These are phyloP conservation scores for Sanguinoderma infundibulare DNA, from an alignment of 1,284 basidiomycete species.

Conservation along the genomic window DNA sequence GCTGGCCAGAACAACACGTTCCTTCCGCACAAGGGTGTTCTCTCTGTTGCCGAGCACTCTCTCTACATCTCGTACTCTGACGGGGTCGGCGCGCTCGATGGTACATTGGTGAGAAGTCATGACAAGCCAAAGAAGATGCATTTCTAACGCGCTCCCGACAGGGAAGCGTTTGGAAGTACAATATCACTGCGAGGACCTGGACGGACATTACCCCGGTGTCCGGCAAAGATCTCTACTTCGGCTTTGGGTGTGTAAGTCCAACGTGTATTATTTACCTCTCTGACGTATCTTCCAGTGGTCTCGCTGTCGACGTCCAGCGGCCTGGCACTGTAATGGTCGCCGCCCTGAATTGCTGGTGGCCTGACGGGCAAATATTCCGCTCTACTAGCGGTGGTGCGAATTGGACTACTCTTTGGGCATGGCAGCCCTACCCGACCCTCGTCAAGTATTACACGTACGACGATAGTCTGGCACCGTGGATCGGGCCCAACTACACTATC, in stretches of 20 bases:
- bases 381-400: constrained; percentile 57
- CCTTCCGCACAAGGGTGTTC: constrained; percentile 67
- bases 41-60: constrained; percentile 58
- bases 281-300: constrained; percentile 53
- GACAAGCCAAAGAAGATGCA: neutral
- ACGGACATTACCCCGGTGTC: constrained; percentile 42
- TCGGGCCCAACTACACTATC: constrained; percentile 51
- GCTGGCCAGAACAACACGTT: constrained; percentile 60
- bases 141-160: constrained; percentile 2
- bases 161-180: constrained; percentile 42
- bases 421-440: constrained; percentile 51
- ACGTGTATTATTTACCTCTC: neutral
- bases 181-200: constrained; percentile 56
- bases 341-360: constrained; percentile 61
- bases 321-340: constrained; percentile 72
- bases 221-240: constrained; percentile 36
- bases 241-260: constrained; percentile 28
- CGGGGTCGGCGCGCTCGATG: constrained; percentile 58
- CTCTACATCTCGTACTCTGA: constrained; percentile 63
- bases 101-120: constrained; percentile 37
- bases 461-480: constrained; percentile 59
- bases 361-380: constrained; percentile 71
- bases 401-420: constrained; percentile 63
- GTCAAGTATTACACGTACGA: constrained; percentile 60
- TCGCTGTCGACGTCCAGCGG: constrained; percentile 60